Conservation (phyloP, 768 basidiomycete genomes). For the Boletus sp. region DNA sequence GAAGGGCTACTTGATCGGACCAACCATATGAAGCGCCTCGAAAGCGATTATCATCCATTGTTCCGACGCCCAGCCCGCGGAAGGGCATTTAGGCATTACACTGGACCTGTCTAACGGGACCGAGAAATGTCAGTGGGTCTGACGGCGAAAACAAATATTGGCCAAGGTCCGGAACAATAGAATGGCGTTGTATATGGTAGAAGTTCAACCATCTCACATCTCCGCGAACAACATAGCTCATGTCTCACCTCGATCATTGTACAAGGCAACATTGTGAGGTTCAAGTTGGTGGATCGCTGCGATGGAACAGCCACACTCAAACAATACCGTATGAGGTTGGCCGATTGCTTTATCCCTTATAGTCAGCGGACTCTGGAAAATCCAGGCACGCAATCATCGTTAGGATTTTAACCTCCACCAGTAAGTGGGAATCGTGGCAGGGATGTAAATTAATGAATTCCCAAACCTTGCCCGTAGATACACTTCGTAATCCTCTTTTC, state of each 20-base stretch:
- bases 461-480: slow-evolving; percentile 73
- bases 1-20: slow-evolving; percentile 9
- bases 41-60: slow-evolving; percentile 21
- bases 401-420: not conserved
- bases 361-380: slow-evolving; percentile 1
- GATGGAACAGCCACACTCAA: slow-evolving; percentile 15
- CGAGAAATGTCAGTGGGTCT: slow-evolving; percentile 7
- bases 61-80: slow-evolving; percentile 8
- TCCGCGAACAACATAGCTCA: slow-evolving; percentile 16
- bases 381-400: slow-evolving; percentile 2
- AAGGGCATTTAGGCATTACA: slow-evolving; percentile 3
- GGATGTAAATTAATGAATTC: slow-evolving; percentile 36
- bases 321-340: slow-evolving; percentile 10
- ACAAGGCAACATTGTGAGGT: slow-evolving; percentile 16
- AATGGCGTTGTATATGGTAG: not conserved
- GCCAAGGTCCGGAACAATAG: slow-evolving; percentile 24
- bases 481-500: slow-evolving; percentile 59
- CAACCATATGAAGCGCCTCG: slow-evolving; percentile 7
- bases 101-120: slow-evolving; percentile 6
- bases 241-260: slow-evolving; percentile 35
- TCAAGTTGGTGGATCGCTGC: not conserved
- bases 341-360: not conserved
- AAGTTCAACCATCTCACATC: slow-evolving; percentile 6
- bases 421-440: not conserved
- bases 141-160: slow-evolving; percentile 25